Conservation (phyloP, 148 eudicot genomes). For the Rhododendron williamsianum region DNA sequence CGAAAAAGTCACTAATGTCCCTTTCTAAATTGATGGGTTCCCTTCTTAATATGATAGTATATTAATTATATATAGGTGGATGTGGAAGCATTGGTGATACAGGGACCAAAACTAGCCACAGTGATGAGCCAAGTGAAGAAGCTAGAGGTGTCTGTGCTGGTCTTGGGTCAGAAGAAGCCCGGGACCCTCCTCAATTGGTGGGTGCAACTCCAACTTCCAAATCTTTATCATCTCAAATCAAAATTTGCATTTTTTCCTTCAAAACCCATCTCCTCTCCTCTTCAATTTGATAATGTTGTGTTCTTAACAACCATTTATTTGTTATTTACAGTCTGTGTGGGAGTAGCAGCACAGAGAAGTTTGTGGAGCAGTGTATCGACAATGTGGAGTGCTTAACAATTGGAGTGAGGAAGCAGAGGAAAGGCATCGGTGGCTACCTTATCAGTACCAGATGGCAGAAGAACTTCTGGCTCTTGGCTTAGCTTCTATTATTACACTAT, state of each 20-base stretch:
- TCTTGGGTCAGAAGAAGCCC: constrained; percentile 21
- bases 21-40: not conserved
- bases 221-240: not conserved
- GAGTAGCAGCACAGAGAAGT: constrained; percentile 60
- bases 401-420: constrained; percentile 87
- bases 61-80: constrained; percentile 28
- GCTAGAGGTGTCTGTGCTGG: constrained; percentile 52
- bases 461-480: constrained; percentile 97
- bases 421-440: constrained; percentile 83
- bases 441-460: constrained; percentile 96
- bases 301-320: not conserved
- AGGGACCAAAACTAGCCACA: constrained; percentile 49
- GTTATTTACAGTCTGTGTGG: constrained; percentile 54
- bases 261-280: not conserved
- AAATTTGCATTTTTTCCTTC: not conserved
- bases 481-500: not conserved
- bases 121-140: constrained; percentile 62
- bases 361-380: constrained; percentile 88
- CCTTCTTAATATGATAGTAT: not conserved
- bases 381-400: constrained; percentile 82
- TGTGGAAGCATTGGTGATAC: constrained; percentile 50
- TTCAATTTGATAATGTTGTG: not conserved
- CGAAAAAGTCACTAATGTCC: not conserved
- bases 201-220: not conserved
- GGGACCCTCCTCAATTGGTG: constrained; percentile 10